A percentile compares a stretch with the other conserved stretches of the same genome.
phyloP scores from a whole-genome alignment of 2,329 filamentous ascomycete species.

The Monilinia laxa region DNA sequence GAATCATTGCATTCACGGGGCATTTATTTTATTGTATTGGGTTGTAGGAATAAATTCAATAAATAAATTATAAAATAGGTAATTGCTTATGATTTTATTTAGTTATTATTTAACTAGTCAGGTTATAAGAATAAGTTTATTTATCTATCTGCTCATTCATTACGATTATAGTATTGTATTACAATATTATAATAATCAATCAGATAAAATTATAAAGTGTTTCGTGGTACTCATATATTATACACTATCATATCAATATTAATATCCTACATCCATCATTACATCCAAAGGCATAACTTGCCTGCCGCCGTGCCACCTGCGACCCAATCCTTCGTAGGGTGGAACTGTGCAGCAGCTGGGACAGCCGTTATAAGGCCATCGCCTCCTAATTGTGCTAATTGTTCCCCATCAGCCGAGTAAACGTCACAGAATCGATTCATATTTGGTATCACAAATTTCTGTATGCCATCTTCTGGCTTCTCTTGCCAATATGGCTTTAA shows the following conservation, averaged over 20 bases:
- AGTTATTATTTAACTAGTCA: too few relatives aligned
- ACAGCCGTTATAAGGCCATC: slow-evolving; percentile 86
- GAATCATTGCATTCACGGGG: too few relatives aligned
- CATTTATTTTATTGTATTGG: too few relatives aligned
- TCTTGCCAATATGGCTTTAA: slow-evolving; percentile 85
- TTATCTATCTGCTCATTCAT: too few relatives aligned
- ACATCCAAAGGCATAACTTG: slow-evolving; percentile 91
- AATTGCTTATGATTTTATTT: too few relatives aligned
- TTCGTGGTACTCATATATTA: background rate
- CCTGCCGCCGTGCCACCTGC: slow-evolving; percentile 88
- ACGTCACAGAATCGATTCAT: slow-evolving; percentile 98
- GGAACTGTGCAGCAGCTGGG: slow-evolving; percentile 87
- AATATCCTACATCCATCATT: slow-evolving; percentile 6
- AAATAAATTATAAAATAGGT: too few relatives aligned
- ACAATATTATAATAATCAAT: too few relatives aligned
- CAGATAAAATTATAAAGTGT: too few relatives aligned
- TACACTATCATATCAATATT: slow-evolving; percentile 5
- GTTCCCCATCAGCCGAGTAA: slow-evolving; percentile 77
- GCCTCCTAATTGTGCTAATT: slow-evolving; percentile 83
- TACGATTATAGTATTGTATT: too few relatives aligned
- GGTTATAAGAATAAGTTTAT: too few relatives aligned
- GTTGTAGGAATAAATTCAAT: too few relatives aligned
- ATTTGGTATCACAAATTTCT: slow-evolving; percentile 90
- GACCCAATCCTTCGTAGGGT: slow-evolving; percentile 86
- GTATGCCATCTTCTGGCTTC: slow-evolving; percentile 71